phyloP scores from a whole-genome alignment of 306 rosid species.

The Ormosia semicastrata region DNA sequence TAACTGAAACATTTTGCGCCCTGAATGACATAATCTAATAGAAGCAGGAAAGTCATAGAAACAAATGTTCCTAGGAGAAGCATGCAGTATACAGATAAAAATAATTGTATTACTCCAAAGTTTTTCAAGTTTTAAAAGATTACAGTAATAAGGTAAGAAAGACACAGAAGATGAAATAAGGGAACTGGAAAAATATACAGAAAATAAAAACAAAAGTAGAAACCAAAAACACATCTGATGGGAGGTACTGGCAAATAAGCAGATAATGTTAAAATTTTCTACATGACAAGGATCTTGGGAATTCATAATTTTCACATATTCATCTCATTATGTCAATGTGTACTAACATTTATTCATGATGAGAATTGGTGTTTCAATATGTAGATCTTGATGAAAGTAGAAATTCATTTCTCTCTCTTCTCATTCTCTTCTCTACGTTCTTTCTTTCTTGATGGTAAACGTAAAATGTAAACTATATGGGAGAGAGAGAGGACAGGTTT shows the following conservation, averaged over 20 bases:
- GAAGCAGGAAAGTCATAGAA: not conserved
- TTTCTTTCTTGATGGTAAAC: too few relatives aligned
- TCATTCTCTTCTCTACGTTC: too few relatives aligned
- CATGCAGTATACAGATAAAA: not conserved
- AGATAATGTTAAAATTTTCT: too few relatives aligned
- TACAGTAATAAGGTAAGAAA: not conserved
- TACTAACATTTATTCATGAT: too few relatives aligned
- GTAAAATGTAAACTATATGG: too few relatives aligned
- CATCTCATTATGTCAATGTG: too few relatives aligned
- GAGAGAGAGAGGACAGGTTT: too few relatives aligned
- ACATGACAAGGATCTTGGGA: too few relatives aligned
- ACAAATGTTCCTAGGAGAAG: not conserved
- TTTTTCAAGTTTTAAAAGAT: not conserved
- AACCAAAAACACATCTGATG: not conserved
- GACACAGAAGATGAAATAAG: not conserved
- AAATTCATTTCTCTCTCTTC: too few relatives aligned
- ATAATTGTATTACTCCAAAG: not conserved
- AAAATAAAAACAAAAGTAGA: not conserved
- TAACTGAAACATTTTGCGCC: not conserved
- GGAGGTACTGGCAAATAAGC: not conserved
- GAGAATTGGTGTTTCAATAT: too few relatives aligned
- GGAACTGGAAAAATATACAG: not conserved
- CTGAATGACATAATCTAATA: not conserved
- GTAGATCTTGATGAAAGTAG: too few relatives aligned
- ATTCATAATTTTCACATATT: too few relatives aligned